Evolutionary conservation across 2,329 filamentous ascomycete species (phyloP).

Genomic region (Talaromyces amestolkiae): DNA sequence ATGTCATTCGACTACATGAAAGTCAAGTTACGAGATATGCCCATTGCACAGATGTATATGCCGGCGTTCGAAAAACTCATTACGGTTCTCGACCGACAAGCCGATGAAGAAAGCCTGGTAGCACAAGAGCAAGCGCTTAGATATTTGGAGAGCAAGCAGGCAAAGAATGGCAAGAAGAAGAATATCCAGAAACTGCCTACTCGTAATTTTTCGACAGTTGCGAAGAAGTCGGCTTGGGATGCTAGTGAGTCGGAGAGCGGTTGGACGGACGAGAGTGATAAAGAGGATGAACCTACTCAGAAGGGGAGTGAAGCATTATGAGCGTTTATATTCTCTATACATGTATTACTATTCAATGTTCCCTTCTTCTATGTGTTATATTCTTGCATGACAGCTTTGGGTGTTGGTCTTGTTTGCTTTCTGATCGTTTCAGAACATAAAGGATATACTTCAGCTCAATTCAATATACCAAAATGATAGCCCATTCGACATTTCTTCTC

Average conservation of each 20-base stretch:
- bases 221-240: slow-evolving; percentile 31
- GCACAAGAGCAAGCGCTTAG: slow-evolving; percentile 22
- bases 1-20: slow-evolving; percentile 65
- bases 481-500: too few species aligned
- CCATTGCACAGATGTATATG: slow-evolving; percentile 56
- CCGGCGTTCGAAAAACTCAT: slow-evolving; percentile 56
- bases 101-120: slow-evolving; percentile 27
- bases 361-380: not conserved
- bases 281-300: slow-evolving; percentile 2
- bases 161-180: slow-evolving; percentile 27
- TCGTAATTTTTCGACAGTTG: slow-evolving; percentile 8
- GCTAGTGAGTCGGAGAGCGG: slow-evolving; percentile 39
- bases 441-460: not conserved
- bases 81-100: slow-evolving; percentile 37
- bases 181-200: slow-evolving; percentile 9
- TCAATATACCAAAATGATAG: not conserved
- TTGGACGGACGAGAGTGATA: slow-evolving; percentile 27
- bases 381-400: not conserved
- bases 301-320: not conserved
- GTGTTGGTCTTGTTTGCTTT: not conserved
- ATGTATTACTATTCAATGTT: slow-evolving; percentile 12
- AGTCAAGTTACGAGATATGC: slow-evolving; percentile 59
- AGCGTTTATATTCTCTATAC: not conserved
- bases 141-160: slow-evolving; percentile 23
- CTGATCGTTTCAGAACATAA: not conserved